Conservation (phyloP, 352 stramenopile genomes). For the Thraustochytrium sp. region DNA sequence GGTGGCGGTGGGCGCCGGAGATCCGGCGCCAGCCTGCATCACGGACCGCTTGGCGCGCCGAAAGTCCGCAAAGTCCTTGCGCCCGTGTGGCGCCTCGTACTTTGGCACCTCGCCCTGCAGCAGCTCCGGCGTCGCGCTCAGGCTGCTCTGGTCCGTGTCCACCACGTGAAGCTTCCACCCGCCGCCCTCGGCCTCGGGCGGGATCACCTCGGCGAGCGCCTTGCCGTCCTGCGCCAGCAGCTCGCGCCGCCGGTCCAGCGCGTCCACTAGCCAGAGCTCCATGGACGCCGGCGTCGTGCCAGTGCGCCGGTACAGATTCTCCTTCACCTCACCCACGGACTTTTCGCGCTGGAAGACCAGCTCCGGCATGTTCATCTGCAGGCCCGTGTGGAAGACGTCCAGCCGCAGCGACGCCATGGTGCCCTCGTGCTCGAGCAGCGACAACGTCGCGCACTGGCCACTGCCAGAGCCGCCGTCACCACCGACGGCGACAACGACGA, state of each 20-base stretch:
- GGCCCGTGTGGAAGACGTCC: conserved; percentile 28
- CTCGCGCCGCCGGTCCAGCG: neutral
- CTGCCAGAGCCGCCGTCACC: too few species aligned
- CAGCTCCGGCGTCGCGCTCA: neutral
- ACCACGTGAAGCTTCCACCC: conserved; percentile 39
- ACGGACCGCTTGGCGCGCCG: neutral
- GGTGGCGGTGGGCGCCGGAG: neutral
- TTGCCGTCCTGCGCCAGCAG: neutral
- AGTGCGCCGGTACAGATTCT: conserved; percentile 35
- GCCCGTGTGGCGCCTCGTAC: conserved; percentile 36
- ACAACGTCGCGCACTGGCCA: neutral
- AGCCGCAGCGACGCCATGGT: conserved; percentile 28
- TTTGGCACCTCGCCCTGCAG: conserved; percentile 27
- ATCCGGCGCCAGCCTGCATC: neutral
- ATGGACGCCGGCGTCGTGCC: conserved; percentile 9
- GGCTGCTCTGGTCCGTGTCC: conserved; percentile 22
- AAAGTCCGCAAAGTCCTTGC: conserved; percentile 41
- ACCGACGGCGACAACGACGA: too few species aligned
- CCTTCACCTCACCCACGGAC: conserved; percentile 34
- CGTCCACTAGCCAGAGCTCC: conserved; percentile 41
- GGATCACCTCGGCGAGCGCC: neutral
- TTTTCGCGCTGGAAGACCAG: conserved; percentile 21
- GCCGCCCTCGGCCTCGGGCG: conserved; percentile 3
- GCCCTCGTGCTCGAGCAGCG: neutral
- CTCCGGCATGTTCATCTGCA: conserved; percentile 40